Percentiles rank a stretch among this genome's conserved stretches.
Evolutionary conservation across 23 red algal genomes (phyloP).

Genomic region (Gracilariopsis chorda): DNA sequence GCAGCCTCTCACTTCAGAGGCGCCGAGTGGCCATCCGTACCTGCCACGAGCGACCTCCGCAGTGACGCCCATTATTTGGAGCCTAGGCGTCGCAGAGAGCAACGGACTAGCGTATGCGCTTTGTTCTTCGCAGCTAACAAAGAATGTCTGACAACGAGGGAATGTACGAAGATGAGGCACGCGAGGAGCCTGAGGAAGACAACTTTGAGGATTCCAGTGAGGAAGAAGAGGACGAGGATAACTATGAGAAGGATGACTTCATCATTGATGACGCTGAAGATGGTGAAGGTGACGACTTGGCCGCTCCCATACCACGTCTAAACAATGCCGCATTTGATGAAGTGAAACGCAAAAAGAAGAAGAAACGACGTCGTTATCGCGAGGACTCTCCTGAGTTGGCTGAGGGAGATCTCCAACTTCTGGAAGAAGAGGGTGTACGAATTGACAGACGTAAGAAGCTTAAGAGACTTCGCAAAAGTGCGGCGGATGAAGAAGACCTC

Average conservation of each 20-base stretch:
- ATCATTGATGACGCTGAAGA: constrained; percentile 78
- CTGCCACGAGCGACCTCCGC: too few relatives aligned
- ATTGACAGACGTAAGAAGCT: constrained; percentile 43
- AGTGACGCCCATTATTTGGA: too few relatives aligned
- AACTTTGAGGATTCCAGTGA: constrained; percentile 62
- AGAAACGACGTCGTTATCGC: constrained; percentile 58
- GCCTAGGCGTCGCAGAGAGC: too few relatives aligned
- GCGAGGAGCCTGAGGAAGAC: constrained; percentile 1
- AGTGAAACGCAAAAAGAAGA: constrained; percentile 51
- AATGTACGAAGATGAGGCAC: constrained; percentile 16
- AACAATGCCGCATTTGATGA: constrained; percentile 22
- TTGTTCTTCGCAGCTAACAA: too few relatives aligned
- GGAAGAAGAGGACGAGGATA: constrained; percentile 80
- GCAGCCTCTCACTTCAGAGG: too few relatives aligned
- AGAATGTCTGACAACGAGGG: constrained; percentile 27
- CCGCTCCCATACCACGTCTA: background rate
- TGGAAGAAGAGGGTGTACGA: constrained; percentile 76
- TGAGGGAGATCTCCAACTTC: constrained; percentile 75
- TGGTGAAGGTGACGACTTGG: constrained; percentile 3
- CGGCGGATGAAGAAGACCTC: constrained; percentile 67
- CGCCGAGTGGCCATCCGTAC: too few relatives aligned
- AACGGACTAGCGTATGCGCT: too few relatives aligned
- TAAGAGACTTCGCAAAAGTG: constrained; percentile 37
- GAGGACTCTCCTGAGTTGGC: constrained; percentile 61
- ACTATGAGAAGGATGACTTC: constrained; percentile 90